These are phyloP conservation scores for Melanopsichium pennsylvanicum DNA, from an alignment of 1,284 basidiomycete species.

Conservation along the genomic window DNA sequence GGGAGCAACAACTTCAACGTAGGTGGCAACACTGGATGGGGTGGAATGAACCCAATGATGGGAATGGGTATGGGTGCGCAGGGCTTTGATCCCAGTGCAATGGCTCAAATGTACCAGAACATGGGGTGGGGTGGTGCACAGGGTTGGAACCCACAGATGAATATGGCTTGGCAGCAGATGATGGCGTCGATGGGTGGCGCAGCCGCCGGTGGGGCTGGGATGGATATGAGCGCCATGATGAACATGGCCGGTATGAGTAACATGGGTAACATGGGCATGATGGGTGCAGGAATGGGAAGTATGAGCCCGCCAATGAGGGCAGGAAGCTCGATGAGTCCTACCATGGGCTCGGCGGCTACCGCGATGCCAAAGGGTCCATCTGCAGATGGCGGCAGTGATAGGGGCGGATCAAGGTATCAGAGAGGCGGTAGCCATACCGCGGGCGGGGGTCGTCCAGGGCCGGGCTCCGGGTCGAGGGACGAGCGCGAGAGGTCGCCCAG, in stretches of 20 bases:
- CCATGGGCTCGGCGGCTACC: constrained; percentile 23
- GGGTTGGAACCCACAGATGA: constrained; percentile 63
- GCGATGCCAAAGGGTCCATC: too few relatives aligned
- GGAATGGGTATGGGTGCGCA: constrained; percentile 67
- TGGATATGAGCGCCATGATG: constrained; percentile 69
- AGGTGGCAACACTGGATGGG: constrained; percentile 60
- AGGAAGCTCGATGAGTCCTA: constrained; percentile 44
- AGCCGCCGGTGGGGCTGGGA: constrained; percentile 58
- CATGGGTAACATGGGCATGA: constrained; percentile 68
- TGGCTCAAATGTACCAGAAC: constrained; percentile 71
- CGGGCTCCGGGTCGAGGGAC: background rate
- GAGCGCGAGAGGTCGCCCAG: constrained; percentile 27
- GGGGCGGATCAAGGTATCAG: constrained; percentile 14
- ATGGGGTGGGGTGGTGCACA: constrained; percentile 68
- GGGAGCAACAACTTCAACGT: constrained; percentile 69
- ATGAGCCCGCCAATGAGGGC: constrained; percentile 34
- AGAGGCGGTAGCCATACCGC: constrained; percentile 14
- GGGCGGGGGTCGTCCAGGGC: background rate
- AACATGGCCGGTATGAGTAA: constrained; percentile 66
- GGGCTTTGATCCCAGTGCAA: constrained; percentile 68
- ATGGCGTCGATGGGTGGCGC: constrained; percentile 43
- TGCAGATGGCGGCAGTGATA: background rate
- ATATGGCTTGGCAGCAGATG: constrained; percentile 64
- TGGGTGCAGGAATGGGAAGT: constrained; percentile 45
- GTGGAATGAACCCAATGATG: constrained; percentile 71